Evolutionary conservation across 2,329 filamentous ascomycete species (phyloP), one percentile per base, ranked within the genome.

Genomic region (Ophiocordyceps camponoti-leonardi): DNA sequence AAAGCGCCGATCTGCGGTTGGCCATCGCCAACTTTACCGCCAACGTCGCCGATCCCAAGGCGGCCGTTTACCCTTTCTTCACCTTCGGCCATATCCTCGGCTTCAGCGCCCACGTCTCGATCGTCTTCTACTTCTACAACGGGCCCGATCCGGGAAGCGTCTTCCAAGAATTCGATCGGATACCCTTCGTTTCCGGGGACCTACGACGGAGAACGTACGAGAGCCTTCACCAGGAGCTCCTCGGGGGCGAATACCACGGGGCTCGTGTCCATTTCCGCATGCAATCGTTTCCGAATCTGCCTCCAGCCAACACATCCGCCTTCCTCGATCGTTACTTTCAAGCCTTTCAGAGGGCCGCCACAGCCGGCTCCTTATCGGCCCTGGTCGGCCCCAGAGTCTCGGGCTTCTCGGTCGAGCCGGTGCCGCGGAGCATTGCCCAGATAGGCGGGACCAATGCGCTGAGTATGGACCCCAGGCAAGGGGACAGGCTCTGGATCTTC

Each of bases 101-200:
- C 6, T 0, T 69, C 16, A 65, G 66, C 0, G 50, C 61, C 4
- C 54, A 64, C 2, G 65, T 77, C 48, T 46, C 71, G 19, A 79
- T 76, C 47, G 58, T 81, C 48, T 80, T 80, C 57, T 55, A 77
- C 33, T 80, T 77, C 61, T 81, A 80, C 56, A 73, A 81, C 55
- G 77, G 72, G 1, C 66, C 68, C 0, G 57, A 60, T 44, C 68
- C 68, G 0, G 53, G 61, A 1, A 69, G 63, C 5, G 66, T 73
- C 2, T 81, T 82, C 48, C 64, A 68, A 47, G 68, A 69, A 47
- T 81, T 81, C 56, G 68, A 69, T 2, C 61, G 62, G 37, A 63
- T 74, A 43, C 53, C 58, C 1, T 64, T 66, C 1, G 48, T 61
- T 0, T 53, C 64, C 22, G 69, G 73, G 52, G 67, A 58, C 19